A percentile compares a stretch with the other conserved stretches of the same genome.
These are phyloP conservation scores for Cyclotella choctawhatcheeana DNA, from an alignment of 108 stramenopile species.

Conservation along the genomic window DNA sequence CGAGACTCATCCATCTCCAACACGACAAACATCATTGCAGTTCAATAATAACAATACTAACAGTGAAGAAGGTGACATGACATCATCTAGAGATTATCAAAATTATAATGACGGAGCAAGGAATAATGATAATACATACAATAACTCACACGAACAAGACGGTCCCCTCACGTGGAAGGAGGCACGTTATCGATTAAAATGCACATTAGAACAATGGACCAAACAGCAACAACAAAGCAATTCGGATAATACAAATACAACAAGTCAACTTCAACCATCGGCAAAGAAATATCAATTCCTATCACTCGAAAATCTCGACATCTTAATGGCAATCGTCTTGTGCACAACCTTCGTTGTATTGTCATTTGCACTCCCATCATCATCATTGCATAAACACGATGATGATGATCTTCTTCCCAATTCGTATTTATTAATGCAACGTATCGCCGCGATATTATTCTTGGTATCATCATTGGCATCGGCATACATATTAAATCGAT, in stretches of 20 bases:
- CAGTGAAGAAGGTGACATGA: neutral
- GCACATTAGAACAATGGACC: conserved; percentile 16
- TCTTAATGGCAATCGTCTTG: conserved; percentile 28
- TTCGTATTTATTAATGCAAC: conserved; percentile 23
- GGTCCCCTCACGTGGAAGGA: conserved; percentile 40
- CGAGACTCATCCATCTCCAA: conserved; percentile 1
- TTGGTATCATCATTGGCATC: conserved; percentile 29
- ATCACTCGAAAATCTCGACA: conserved; percentile 18
- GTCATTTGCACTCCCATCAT: neutral
- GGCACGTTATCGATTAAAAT: conserved; percentile 22
- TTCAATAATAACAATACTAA: neutral
- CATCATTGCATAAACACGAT: too few species aligned
- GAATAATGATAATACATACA: neutral
- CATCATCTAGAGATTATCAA: neutral
- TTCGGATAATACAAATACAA: too few species aligned
- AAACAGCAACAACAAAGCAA: neutral
- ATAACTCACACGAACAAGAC: neutral
- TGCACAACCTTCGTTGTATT: conserved; percentile 35
- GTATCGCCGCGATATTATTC: conserved; percentile 28
- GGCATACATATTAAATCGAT: conserved; percentile 22
- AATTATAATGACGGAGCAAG: neutral
- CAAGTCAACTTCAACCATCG: too few species aligned
- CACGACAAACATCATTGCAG: neutral
- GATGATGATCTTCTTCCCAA: too few species aligned
- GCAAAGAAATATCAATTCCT: neutral